Evolutionary conservation across 148 eudicot genomes (phyloP), one percentile per base, ranked within the genome.

Genomic region (Fallopia convolvulus): DNA sequence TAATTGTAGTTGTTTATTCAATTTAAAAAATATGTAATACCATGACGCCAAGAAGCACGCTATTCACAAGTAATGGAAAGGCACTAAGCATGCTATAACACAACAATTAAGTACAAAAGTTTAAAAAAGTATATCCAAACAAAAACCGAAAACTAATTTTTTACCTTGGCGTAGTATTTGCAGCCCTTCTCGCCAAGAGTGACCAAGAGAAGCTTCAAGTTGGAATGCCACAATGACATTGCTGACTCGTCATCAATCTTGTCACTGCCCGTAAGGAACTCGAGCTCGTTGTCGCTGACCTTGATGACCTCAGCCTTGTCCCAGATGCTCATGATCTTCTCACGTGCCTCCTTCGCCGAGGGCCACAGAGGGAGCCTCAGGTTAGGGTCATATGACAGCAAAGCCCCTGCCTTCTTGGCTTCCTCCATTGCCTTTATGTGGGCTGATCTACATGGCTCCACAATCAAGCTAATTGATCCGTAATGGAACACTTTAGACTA

Each of bases 181-280:
- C 97, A 93, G 11, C 98, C 98, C 56, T 92, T 87, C 50, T 90
- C 98, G 48, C 98, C 98, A 81, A 94, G 97, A 55, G 98, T 94
- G 72, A 94, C 94, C 77, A 93, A 82, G 48, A 93, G 86, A 60
- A 93, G 97, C 85, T 88, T 91, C 83, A 91, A 80, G 7, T 88
- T 88, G 72, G 76, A 44, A 58, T 93, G 98, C 98, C 98, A 93
- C 76, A 93, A 78, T 0, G 97, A 87, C 91, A 91, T 56, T 0
- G 98, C 97, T 0, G 92, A 76, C 12, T 71, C 89, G 71, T 92
- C 92, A 52, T 87, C 93, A 0, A 92, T 83, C 75, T 85, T 88
- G 76, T 76, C 33, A 53, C 79, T 87, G 5, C 93, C 97, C 0
- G 98, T 91, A 15, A 93, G 89, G 76, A 93, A 93, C 20, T 90